A percentile compares a stretch with the other conserved stretches of the same genome.
phyloP scores from a whole-genome alignment of 129 eudicot genomes.

The Scalesia atractyloides region DNA sequence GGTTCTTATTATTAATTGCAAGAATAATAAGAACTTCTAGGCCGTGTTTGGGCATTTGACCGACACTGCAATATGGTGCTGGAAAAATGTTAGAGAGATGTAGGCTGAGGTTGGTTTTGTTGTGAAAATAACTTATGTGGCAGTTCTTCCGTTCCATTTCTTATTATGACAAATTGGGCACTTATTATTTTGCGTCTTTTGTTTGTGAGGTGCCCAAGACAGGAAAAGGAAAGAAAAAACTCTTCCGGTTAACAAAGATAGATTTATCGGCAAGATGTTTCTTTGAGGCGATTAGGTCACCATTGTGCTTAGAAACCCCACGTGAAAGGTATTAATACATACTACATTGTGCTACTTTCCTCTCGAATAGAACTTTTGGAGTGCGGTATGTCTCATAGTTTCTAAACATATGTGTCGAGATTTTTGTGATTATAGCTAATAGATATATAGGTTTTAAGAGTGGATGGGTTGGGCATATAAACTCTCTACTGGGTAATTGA shows the following conservation, averaged over 20 bases:
- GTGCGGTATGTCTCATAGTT: no score
- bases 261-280: slow-evolving; percentile 95
- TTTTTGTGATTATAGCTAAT: no score
- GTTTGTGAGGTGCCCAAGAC: slow-evolving; percentile 76
- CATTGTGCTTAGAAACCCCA: slow-evolving; percentile 91
- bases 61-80: slow-evolving; percentile 98
- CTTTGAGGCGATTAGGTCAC: no score
- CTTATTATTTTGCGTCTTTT: background rate
- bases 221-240: slow-evolving; percentile 98
- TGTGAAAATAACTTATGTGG: background rate
- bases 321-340: slow-evolving; percentile 63
- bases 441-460: no score
- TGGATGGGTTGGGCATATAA: no score
- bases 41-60: slow-evolving; percentile 95
- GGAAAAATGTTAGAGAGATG: slow-evolving; percentile 96
- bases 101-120: slow-evolving; percentile 85
- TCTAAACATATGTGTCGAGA: no score
- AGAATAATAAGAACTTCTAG: slow-evolving; percentile 87
- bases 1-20: slow-evolving; percentile 89
- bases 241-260: slow-evolving; percentile 84
- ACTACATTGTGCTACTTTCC: no score
- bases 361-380: no score
- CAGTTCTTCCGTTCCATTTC: background rate
- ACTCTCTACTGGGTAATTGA: no score
- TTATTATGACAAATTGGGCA: background rate